Percentiles rank a stretch among this genome's conserved stretches.
phyloP scores from a whole-genome alignment of 2,329 filamentous ascomycete genomes.

The Lachnellula hyalina region DNA sequence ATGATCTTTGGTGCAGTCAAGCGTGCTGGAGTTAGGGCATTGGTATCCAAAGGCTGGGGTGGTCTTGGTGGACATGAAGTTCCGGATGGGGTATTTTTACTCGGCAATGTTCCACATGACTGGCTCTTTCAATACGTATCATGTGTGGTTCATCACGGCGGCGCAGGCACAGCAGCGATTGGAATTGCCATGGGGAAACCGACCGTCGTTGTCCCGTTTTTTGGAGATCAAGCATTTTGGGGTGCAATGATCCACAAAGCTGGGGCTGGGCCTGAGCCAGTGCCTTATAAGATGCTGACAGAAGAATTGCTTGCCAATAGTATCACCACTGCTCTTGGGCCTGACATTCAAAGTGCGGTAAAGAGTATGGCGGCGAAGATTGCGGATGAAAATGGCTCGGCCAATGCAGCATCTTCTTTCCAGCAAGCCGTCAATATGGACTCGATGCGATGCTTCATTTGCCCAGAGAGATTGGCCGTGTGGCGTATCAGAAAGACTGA shows the following conservation, averaged over 20 bases:
- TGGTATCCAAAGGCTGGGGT: slow-evolving; percentile 73
- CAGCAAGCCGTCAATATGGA: slow-evolving; percentile 54
- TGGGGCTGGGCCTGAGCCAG: slow-evolving; percentile 59
- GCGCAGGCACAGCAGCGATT: slow-evolving; percentile 70
- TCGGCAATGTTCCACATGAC: slow-evolving; percentile 70
- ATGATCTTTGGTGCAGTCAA: slow-evolving; percentile 66
- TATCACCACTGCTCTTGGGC: slow-evolving; percentile 60
- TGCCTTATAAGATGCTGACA: slow-evolving; percentile 63
- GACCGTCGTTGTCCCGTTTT: slow-evolving; percentile 69
- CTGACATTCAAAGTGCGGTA: slow-evolving; percentile 53
- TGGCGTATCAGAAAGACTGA: slow-evolving; percentile 43
- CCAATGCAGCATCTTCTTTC: slow-evolving; percentile 52
- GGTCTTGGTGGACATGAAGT: slow-evolving; percentile 51
- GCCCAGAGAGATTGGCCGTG: slow-evolving; percentile 43
- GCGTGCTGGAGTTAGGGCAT: slow-evolving; percentile 58
- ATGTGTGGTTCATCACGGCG: slow-evolving; percentile 67
- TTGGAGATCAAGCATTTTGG: slow-evolving; percentile 76
- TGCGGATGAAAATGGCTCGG: slow-evolving; percentile 55
- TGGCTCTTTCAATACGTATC: slow-evolving; percentile 66
- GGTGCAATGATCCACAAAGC: slow-evolving; percentile 61
- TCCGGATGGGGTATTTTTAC: slow-evolving; percentile 63
- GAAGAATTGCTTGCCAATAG: slow-evolving; percentile 60
- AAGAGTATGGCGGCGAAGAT: slow-evolving; percentile 56
- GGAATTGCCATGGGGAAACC: slow-evolving; percentile 65
- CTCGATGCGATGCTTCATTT: slow-evolving; percentile 54